Conservation (phyloP, 2,329 filamentous ascomycete species). For the Colletotrichum ledebouriae region DNA sequence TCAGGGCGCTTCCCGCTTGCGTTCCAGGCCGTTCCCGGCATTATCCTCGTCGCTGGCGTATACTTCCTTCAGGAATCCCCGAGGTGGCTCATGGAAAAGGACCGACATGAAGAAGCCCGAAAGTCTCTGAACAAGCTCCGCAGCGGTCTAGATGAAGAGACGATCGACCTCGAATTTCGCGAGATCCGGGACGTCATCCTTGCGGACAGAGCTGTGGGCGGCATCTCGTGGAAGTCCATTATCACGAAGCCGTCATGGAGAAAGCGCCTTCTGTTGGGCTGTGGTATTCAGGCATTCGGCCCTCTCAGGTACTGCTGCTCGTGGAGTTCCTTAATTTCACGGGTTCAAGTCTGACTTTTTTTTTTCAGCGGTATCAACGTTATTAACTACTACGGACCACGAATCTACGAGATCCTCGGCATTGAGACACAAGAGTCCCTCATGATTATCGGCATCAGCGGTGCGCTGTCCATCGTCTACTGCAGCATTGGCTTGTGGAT, state of each 20-base stretch:
- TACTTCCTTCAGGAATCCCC: conserved; percentile 48
- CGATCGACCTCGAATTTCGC: conserved; percentile 55
- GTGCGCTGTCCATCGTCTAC: conserved; percentile 62
- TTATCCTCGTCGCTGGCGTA: conserved; percentile 45
- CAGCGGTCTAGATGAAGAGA: conserved; percentile 47
- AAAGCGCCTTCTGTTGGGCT: conserved; percentile 60
- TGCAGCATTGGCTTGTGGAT: conserved; percentile 60
- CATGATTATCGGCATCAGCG: conserved; percentile 65
- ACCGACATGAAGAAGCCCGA: conserved; percentile 51
- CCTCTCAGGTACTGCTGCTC: conserved; percentile 46
- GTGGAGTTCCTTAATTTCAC: neutral
- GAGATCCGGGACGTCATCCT: conserved; percentile 56
- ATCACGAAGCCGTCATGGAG: conserved; percentile 59
- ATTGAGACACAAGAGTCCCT: conserved; percentile 59
- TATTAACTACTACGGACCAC: conserved; percentile 53
- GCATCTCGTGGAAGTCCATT: conserved; percentile 56
- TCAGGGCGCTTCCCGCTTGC: conserved; percentile 50
- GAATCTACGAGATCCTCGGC: conserved; percentile 59
- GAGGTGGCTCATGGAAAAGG: conserved; percentile 52
- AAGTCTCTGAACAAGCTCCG: conserved; percentile 52
- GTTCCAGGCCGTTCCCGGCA: conserved; percentile 47
- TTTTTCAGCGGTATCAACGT: conserved; percentile 50
- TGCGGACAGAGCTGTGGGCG: conserved; percentile 51
- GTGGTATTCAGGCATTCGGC: conserved; percentile 62
- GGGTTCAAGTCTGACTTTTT: neutral